Base-by-base conservation (phyloP, 768 basidiomycete species). In the Naganishia friedmannii region DNA sequence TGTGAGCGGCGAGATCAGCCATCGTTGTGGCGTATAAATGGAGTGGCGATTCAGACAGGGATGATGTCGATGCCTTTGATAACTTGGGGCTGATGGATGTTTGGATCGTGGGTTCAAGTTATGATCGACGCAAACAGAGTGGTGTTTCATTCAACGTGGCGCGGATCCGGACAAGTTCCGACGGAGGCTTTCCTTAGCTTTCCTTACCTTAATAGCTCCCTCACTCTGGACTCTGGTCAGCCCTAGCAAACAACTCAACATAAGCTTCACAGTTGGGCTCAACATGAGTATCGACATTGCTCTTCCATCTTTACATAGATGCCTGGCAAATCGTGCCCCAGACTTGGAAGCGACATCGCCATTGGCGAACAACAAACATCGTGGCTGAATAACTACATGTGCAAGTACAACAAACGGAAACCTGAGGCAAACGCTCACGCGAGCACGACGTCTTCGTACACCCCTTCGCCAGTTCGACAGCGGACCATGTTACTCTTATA, bases 1-100 rank as follows among this genome's bases (percentile, higher is more conserved):
- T 70, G 53, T 75, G 77, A 45, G 75, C 72, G 0, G 72, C 65
- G 48, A 80, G 66, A 69, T 79, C 78, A 66, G 79, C 76, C 79
- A 80, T 80, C 51, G 69, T 65, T 53, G 8, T 12, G n/a, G 37
- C 6, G 28, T 42, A 26, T 3, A n/a, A 12, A n/a, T n/a, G 6
- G 58, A 15, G 28, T 55, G 54, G 32, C 28, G 54, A 55, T 1
- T n/a, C 7, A 8, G 15, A 3, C 1, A 26, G 32, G 32, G 54
- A 3, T 4, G 12, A 19, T 8, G 54, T 19, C 6, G 19, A 31
- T 55, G 28, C 54, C 32, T 19, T 12, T 12, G 54, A 19, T 12
- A 55, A n/a, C 15, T 51, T 4, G 15, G 48, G n/a, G 23, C 3
- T 23, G 48, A 26, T 26, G 12, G 48, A n/a, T 51, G 48, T 51